Percentiles rank a stretch among this genome's conserved stretches.
Conservation (phyloP, 495 filamentous ascomycete species). For the Aspergillus asperescens region DNA sequence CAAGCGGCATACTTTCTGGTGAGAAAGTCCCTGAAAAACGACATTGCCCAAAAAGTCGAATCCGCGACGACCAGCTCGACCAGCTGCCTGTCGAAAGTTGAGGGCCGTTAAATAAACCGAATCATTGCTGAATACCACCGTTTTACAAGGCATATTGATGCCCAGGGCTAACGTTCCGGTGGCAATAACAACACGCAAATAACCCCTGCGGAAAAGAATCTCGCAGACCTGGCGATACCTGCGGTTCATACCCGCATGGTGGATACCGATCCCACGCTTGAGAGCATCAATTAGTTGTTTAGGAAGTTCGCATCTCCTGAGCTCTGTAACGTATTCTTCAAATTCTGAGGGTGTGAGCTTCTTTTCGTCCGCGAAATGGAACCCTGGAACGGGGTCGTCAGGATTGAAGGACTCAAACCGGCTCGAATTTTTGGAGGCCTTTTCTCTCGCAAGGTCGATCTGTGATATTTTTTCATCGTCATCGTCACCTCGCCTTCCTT, state of each 20-base stretch:
- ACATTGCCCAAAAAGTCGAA: slow-evolving; percentile 79
- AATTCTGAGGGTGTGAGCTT: slow-evolving; percentile 51
- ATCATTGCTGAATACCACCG: slow-evolving; percentile 71
- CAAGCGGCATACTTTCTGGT: slow-evolving; percentile 53
- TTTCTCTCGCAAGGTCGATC: slow-evolving; percentile 48
- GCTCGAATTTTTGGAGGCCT: slow-evolving; percentile 47
- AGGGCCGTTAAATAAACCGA: slow-evolving; percentile 66
- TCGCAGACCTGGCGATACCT: slow-evolving; percentile 60
- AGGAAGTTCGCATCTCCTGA: slow-evolving; percentile 41
- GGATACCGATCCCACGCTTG: slow-evolving; percentile 63
- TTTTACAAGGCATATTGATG: slow-evolving; percentile 84
- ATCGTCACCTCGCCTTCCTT: slow-evolving; percentile 8
- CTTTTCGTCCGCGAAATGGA: slow-evolving; percentile 59
- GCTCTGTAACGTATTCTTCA: slow-evolving; percentile 36
- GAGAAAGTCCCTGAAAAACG: slow-evolving; percentile 59
- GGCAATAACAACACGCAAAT: slow-evolving; percentile 65
- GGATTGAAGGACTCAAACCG: slow-evolving; percentile 60
- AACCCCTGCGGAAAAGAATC: slow-evolving; percentile 65
- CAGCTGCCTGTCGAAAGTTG: slow-evolving; percentile 70
- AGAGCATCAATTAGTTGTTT: slow-evolving; percentile 51
- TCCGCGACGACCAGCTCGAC: slow-evolving; percentile 71
- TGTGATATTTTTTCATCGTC: slow-evolving; percentile 33
- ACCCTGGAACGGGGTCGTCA: slow-evolving; percentile 52
- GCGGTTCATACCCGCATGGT: slow-evolving; percentile 74
- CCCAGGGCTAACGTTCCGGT: slow-evolving; percentile 72